These are phyloP conservation scores for Botrytis cinerea DNA, from an alignment of 2,329 filamentous ascomycete species.

Conservation along the genomic window DNA sequence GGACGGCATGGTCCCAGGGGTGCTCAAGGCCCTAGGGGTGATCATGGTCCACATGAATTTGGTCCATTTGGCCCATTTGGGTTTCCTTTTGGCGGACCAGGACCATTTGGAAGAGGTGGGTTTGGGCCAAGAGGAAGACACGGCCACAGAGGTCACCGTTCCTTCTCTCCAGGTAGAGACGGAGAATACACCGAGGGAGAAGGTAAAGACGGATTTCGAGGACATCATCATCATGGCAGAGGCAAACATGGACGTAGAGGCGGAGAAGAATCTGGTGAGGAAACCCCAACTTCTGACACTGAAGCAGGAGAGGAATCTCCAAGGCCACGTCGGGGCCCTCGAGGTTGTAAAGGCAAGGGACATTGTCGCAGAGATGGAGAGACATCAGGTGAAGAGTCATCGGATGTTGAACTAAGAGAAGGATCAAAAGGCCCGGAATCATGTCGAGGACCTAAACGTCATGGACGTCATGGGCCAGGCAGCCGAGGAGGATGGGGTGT, in stretches of 20 bases:
- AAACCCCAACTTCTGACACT: constrained; percentile 21
- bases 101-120: constrained; percentile 22
- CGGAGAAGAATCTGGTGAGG: constrained; percentile 22
- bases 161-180: constrained; percentile 31
- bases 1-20: constrained; percentile 28
- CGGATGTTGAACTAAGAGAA: constrained; percentile 27
- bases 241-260: constrained; percentile 17
- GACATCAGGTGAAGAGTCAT: constrained; percentile 8
- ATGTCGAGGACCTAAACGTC: constrained; percentile 26
- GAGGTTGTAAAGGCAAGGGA: constrained; percentile 4
- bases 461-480: constrained; percentile 29
- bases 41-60: not conserved
- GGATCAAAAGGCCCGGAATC: constrained; percentile 5
- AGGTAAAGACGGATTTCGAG: constrained; percentile 25
- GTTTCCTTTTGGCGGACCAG: constrained; percentile 22
- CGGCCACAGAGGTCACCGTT: constrained; percentile 32
- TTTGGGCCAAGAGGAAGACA: constrained; percentile 30
- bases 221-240: constrained; percentile 44
- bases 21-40: not conserved
- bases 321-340: constrained; percentile 5
- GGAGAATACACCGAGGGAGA: constrained; percentile 29
- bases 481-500: constrained; percentile 27
- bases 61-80: constrained; percentile 4
- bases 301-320: constrained; percentile 17
- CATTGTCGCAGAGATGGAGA: not conserved